Base-by-base conservation (phyloP, 768 basidiomycete genomes). In the Fomitopsis pulvina region DNA sequence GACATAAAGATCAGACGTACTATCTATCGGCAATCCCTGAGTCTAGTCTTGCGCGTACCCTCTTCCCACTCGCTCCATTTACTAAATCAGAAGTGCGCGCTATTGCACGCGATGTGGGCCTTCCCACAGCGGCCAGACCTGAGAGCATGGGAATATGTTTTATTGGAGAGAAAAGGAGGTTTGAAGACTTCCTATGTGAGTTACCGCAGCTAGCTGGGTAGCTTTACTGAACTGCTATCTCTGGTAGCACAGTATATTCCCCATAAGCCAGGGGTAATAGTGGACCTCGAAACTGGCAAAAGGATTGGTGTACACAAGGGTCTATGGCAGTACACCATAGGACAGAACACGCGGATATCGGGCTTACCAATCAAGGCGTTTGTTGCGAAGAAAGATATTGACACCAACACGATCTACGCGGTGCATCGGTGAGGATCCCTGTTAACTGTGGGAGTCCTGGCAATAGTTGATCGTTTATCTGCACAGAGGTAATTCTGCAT, bases 121-220 rank as follows among this genome's bases (percentile, higher is more conserved):
- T 97, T 18, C 82, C 84, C 2, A 92, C 85, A 2, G 88, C 90
- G 0, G 72, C 77, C 2, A 75, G 90, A 52, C 75, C 73, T 16
- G 94, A 98, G 61, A 92, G 89, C 65, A 92, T 95, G 81, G 94
- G 94, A 0, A 77, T 98, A 16, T 98, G 94, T 60, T 98, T 98
- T 55, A 83, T 98, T 1, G 94, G 93, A 4, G 80, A 93, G 61
- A 81, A 85, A 59, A 72, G 74, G 9, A 76, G 70, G 42, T 94
- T 95, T 56, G 71, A 74, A 24, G 67, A 77, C 8, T 97, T 94
- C 61, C 64, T 94, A 43, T 77, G 90, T 87, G 52, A 53, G 77
- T 66, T 21, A 45, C 30, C 24, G 24, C 20, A 37, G 11, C 10
- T 25, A 1, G 28, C 10, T 22, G 7, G 28, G 9, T 21, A 21